phyloP scores from a whole-genome alignment of 148 eudicot species.

The Fagopyrum esculentum region DNA sequence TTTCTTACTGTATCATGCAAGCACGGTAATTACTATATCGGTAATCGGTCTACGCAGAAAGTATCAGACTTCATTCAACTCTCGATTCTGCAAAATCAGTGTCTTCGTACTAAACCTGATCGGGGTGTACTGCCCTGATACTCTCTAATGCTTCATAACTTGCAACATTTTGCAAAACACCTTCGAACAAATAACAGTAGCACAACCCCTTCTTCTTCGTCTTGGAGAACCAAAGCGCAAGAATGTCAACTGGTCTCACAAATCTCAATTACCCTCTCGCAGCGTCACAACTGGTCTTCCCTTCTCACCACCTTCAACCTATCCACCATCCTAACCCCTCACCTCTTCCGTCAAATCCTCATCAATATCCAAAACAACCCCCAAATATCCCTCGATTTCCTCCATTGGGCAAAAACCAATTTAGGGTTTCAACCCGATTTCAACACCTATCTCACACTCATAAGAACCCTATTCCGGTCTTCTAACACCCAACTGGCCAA shows the following conservation, averaged over 20 bases:
- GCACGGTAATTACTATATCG: too few relatives aligned
- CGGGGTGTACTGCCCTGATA: background rate
- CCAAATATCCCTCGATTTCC: conserved; percentile 52
- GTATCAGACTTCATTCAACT: too few relatives aligned
- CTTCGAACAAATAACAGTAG: background rate
- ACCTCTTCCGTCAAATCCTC: conserved; percentile 51
- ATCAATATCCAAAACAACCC: conserved; percentile 50
- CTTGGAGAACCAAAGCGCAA: conserved; percentile 56
- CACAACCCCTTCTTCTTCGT: conserved; percentile 19
- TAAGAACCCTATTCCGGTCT: conserved; percentile 30
- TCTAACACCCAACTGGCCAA: conserved; percentile 29
- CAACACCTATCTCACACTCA: conserved; percentile 31
- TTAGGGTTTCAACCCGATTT: conserved; percentile 57
- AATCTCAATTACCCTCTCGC: conserved; percentile 55
- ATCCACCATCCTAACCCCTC: conserved; percentile 38
- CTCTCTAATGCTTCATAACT: background rate
- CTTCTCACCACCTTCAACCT: conserved; percentile 48
- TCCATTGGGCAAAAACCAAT: conserved; percentile 57
- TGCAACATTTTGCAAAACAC: conserved; percentile 6
- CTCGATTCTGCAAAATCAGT: background rate
- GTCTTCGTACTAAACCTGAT: background rate
- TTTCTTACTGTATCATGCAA: too few relatives aligned
- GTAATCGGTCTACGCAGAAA: too few relatives aligned
- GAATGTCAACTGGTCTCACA: conserved; percentile 48
- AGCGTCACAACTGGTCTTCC: conserved; percentile 54